Percentiles rank a stretch among this genome's conserved stretches.
phyloP scores from a whole-genome alignment of 768 basidiomycete species.

The Lactarius trivialis region DNA sequence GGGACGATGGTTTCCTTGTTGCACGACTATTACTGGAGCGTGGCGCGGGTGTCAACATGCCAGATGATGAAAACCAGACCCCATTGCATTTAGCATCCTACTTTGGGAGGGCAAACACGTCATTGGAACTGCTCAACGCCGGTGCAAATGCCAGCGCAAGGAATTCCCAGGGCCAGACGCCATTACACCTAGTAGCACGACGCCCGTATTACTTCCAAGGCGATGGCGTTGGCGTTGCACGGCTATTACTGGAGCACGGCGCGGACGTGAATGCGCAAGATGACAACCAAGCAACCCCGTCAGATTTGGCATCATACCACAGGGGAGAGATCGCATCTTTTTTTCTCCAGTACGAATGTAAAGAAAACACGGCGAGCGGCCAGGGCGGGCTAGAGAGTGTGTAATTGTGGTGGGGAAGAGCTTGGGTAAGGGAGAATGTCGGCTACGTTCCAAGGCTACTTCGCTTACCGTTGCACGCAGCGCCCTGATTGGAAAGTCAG shows the following conservation, averaged over 20 bases:
- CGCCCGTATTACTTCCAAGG: no score
- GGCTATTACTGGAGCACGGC: background rate
- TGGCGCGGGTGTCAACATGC: background rate
- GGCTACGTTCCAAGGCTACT: no score
- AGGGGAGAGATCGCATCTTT: background rate
- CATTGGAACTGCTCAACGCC: background rate
- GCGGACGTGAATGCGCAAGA: background rate
- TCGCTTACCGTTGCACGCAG: no score
- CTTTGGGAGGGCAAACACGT: background rate
- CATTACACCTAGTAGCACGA: background rate
- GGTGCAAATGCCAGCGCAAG: background rate
- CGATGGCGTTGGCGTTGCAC: background rate
- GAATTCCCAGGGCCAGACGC: background rate
- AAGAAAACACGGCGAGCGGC: background rate
- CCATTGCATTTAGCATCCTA: background rate
- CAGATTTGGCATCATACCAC: background rate
- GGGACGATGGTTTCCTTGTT: background rate
- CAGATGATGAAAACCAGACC: background rate
- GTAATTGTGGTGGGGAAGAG: no score
- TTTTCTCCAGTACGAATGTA: background rate
- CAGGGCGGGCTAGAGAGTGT: background rate
- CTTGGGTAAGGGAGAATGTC: no score
- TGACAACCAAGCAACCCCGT: background rate
- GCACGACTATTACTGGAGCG: background rate
- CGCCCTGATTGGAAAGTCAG: no score